Conservation (phyloP, 2,329 filamentous ascomycete species). For the Acrodontium crateriforme region DNA sequence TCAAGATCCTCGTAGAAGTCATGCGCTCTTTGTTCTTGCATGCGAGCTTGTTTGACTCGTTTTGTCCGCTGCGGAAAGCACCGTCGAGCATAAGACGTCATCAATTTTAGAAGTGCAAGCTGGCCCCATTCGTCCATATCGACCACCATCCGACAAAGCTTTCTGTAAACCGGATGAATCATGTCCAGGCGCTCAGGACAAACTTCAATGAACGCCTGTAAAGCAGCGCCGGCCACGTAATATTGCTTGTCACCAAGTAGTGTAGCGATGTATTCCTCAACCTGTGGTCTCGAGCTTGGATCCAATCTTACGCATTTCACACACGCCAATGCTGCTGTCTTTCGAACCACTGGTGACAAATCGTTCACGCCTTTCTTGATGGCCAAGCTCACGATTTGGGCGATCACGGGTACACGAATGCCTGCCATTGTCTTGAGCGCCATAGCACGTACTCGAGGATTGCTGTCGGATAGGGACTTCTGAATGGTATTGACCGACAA, state of each 20-base stretch:
- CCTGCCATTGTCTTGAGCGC: slow-evolving; percentile 94
- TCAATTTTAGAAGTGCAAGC: slow-evolving; percentile 63
- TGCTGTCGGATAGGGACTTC: slow-evolving; percentile 86
- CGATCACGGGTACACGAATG: slow-evolving; percentile 93
- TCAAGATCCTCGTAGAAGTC: slow-evolving; percentile 69
- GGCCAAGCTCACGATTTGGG: slow-evolving; percentile 87
- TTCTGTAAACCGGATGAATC: slow-evolving; percentile 79
- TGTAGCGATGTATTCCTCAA: slow-evolving; percentile 66
- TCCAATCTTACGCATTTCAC: slow-evolving; percentile 93
- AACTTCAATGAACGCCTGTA: slow-evolving; percentile 75
- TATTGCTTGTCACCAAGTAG: slow-evolving; percentile 86
- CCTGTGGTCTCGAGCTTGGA: slow-evolving; percentile 67
- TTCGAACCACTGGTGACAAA: slow-evolving; percentile 88
- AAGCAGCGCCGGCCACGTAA: slow-evolving; percentile 88
- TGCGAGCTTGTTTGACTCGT: slow-evolving; percentile 40
- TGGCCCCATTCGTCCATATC: slow-evolving; percentile 99
- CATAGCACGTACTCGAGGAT: slow-evolving; percentile 79
- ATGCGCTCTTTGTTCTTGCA: slow-evolving; percentile 24
- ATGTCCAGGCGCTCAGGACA: slow-evolving; percentile 80
- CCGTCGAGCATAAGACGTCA: slow-evolving; percentile 71
- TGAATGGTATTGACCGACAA: slow-evolving; percentile 98
- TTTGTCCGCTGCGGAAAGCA: slow-evolving; percentile 66
- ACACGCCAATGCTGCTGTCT: slow-evolving; percentile 82
- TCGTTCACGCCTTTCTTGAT: slow-evolving; percentile 90
- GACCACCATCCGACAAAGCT: slow-evolving; percentile 74